Evolutionary conservation across 2,329 filamentous ascomycete species (phyloP), one percentile per base, ranked within the genome.

Genomic region (Onygenales sp.): DNA sequence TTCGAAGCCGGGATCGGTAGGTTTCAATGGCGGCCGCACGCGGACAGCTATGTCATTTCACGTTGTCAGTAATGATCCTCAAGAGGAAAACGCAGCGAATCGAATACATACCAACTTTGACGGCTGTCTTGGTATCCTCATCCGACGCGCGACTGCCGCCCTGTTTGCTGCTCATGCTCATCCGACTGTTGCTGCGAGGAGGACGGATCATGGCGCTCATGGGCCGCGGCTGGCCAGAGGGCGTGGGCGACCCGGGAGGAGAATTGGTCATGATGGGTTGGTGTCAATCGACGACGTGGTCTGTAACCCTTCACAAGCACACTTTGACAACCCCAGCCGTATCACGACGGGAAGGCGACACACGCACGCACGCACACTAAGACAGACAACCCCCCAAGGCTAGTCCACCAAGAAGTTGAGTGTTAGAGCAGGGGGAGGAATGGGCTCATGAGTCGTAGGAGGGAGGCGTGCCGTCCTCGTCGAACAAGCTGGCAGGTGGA

Each of bases 1-100:
- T 59, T 98, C 93, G 75, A 81, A 98, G 57, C 91, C 92, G 5
- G 93, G 93, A 69, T 98, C 93, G 60, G 80, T 81, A 5, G 89
- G 77, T 62, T 85, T 84, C 54, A 97, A 78, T 52, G 92, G 86
- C 48, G 93, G 93, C 63, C 93, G 89, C 48, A 97, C 86, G 68
- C 93, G 90, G 63, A 98, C 89, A 69, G 87, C 93, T 97, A 69
- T 14, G 7, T 52, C 27, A 44, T 44, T 14, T 39, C 2, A 2
- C 17, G 17, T 43, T 17, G n/a, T 5, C 33, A 14, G 14, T 49
- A 38, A 38, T 38, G 7, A 38, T 8, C 13, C 7, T 17, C 17
- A 8, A 10, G 27, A 38, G 13, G n/a, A 13, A 39, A 38, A 35
- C 2, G 9, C 4, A n/a, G 35, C 6, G 7, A 21, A 2, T n/a